Evolutionary conservation across 2,329 filamentous ascomycete genomes (phyloP), one percentile per base, ranked within the genome.

Genomic region (Hyphodiscus sp.): DNA sequence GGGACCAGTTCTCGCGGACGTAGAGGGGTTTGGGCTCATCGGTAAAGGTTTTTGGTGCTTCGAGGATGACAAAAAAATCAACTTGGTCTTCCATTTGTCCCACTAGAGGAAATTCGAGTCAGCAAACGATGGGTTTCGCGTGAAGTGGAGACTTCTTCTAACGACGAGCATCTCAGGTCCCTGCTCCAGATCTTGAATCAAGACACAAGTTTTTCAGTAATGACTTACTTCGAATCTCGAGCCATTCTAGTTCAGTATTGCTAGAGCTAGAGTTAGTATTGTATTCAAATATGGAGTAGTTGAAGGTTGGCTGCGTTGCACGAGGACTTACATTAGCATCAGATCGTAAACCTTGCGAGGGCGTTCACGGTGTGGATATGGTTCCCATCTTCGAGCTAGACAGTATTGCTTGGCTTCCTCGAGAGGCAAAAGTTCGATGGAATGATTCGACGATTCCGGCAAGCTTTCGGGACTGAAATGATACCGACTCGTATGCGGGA

Each of bases 31-130:
- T 85, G 10, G 72, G 67, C 1, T 69, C 69, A 45, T 76, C 76
- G 20, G 80, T 82, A 59, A 84, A 84, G 1, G 80, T 83, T 53
- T 69, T 75, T 20, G 70, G 67, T 0, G 78, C 75, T 68, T 86
- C 82, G 47, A 85, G 75, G 41, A 86, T 74, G 62, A 85, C 72
- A 60, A 83, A 86, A 68, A 83, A 83, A 69, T 86, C 82, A 56
- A 85, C 80, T 41, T 77, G 69, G 45, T 77, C 68, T 52, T 77
- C 77, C n/a, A 82, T 74, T 3, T 78, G 77, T 61, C 80, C 75
- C 5, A 86, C 23, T 26, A 26, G 23, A 26, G 23, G 23, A 26
- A 26, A 26, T 4, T 26, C 23, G 23, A 26, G 4, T 26, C 8
- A 26, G 23, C 8, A 26, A 26, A 26, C 8, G 23, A 26, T 26